Evolutionary conservation across 192 early-diverging fungal genomes (phyloP), one percentile per base, ranked within the genome.

Genomic region (Coemansia aciculifera): DNA sequence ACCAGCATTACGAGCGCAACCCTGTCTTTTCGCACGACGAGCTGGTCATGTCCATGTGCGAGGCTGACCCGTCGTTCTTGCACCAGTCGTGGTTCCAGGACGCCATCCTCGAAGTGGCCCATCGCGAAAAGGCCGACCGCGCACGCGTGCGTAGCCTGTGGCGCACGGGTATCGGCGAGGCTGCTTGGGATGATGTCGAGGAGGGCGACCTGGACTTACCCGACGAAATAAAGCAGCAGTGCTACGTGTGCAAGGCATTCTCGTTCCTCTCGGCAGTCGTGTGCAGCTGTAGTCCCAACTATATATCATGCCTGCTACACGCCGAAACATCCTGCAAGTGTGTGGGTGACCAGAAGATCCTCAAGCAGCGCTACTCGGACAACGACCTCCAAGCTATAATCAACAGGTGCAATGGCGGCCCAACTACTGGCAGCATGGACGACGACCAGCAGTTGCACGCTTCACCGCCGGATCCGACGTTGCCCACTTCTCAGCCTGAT

Each of bases 1-100:
- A 98, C 83, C 87, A 90, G 63, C 82, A 86, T 63, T 92, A 90
- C 69, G 79, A 77, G 36, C 88, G 92, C 34, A 88, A 88, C 54
- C 97, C 95, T 3, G 93, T 95, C 1, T 98, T 97, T 72, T 95
- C 92, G 13, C 97, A 98, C 85, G 97, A 98, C 52, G 94, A 96
- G 74, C 83, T 98, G 52, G 66, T 94, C n/a, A 66, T 91, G 44
- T 88, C 84, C 36, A 87, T 89, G 76, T 83, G 15, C 69, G 79
- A 36, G 76, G 83, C 63, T 23, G 63, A 62, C 13, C 32, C 67
- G 1, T 40, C 61, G 60, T 69, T 34, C 49, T 37, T 59, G 32
- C n/a, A 13, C 49, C 73, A 43, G 74, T 66, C 11, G 77, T 87
- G 48, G 73, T 81, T 68, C 71, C 69, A 74, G 69, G 64, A 39